Evolutionary conservation across 2,329 filamentous ascomycete species (phyloP).

Genomic region (Thermothelomyces thermophilus): DNA sequence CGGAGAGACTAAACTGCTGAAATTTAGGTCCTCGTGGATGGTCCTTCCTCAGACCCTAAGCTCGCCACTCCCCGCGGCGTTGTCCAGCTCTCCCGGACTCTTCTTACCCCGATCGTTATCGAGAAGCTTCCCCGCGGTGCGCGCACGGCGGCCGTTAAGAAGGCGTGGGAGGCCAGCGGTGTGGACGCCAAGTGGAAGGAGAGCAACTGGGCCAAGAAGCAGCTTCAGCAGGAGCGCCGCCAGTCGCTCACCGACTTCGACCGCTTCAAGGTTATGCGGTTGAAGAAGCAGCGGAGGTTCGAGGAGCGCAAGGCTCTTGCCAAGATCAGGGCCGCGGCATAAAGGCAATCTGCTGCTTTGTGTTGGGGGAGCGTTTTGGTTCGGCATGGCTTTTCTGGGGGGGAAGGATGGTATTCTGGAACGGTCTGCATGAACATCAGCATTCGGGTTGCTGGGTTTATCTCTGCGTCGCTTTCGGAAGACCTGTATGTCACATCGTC

Average conservation of each 20-base stretch:
- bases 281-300: constrained; percentile 99
- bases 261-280: constrained; percentile 98
- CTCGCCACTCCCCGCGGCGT: constrained; percentile 81
- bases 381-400: constrained; percentile 29
- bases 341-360: constrained; percentile 26
- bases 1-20: constrained; percentile 28
- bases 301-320: constrained; percentile 95
- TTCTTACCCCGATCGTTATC: constrained; percentile 86
- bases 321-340: constrained; percentile 81
- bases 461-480: constrained; percentile 51
- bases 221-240: constrained; percentile 77
- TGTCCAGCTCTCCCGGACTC: constrained; percentile 71
- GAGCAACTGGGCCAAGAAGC: constrained; percentile 92
- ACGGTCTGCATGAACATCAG: constrained; percentile 42
- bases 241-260: constrained; percentile 95
- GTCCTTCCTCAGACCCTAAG: constrained; percentile 75
- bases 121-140: constrained; percentile 77
- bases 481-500: constrained; percentile 59
- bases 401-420: constrained; percentile 32
- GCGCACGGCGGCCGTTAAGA: constrained; percentile 76
- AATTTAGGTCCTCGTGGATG: constrained; percentile 85
- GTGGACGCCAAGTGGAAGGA: constrained; percentile 91
- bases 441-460: constrained; percentile 51
- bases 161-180: constrained; percentile 82
- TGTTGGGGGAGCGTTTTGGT: constrained; percentile 26